Percentiles rank a stretch among this genome's conserved stretches.
Conservation (phyloP, 1,139 yeast genomes). For the Komagataea norvegica region DNA sequence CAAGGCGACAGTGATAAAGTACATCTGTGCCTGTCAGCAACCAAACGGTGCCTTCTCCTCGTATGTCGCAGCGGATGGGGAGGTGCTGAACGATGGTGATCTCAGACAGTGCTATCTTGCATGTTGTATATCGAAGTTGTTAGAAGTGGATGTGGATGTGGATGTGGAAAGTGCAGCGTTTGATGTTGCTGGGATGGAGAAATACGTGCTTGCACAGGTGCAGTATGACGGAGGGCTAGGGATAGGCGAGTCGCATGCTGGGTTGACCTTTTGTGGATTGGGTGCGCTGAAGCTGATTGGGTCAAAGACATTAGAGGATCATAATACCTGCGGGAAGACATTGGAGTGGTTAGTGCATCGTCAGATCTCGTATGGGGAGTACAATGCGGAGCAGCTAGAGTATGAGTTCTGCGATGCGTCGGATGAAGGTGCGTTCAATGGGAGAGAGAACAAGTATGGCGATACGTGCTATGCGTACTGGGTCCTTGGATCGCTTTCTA, state of each 20-base stretch:
- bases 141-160: constrained; percentile 37
- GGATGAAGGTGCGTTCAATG: constrained; percentile 78
- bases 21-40: constrained; percentile 51
- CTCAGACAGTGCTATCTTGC: constrained; percentile 76
- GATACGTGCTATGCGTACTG: constrained; percentile 95
- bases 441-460: constrained; percentile 75
- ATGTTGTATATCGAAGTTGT: constrained; percentile 50
- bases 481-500: constrained; percentile 69
- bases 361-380: constrained; percentile 42
- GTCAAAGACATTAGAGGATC: constrained; percentile 23
- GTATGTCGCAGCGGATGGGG: constrained; percentile 37
- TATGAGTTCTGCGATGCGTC: constrained; percentile 23
- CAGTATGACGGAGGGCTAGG: constrained; percentile 70
- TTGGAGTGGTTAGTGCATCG: constrained; percentile 58
- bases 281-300: constrained; percentile 53
- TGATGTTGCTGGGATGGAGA: constrained; percentile 35
- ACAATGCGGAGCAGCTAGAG: constrained; percentile 21
- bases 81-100: constrained; percentile 63
- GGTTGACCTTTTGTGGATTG: constrained; percentile 82
- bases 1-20: constrained; percentile 42
- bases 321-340: constrained; percentile 37
- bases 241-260: constrained; percentile 76
- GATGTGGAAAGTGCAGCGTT: background rate
- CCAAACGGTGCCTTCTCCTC: constrained; percentile 54
- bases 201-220: constrained; percentile 41